phyloP scores from a whole-genome alignment of 2,329 filamentous ascomycete species.

The Neonectria ditissima region DNA sequence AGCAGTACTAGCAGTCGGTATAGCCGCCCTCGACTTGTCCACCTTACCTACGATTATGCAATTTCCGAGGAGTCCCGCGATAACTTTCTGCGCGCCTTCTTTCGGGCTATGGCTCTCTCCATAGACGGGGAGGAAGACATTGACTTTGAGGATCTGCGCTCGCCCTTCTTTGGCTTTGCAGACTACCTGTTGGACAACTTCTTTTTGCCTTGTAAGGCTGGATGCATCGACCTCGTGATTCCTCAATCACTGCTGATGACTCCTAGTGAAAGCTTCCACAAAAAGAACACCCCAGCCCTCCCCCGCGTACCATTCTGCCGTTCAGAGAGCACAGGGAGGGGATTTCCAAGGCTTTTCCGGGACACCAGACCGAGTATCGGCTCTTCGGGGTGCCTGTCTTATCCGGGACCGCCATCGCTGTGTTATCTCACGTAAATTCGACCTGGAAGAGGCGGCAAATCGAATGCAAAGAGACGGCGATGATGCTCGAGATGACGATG shows the following conservation, averaged over 20 bases:
- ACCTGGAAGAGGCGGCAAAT: conserved; percentile 8
- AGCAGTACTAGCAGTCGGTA: conserved; percentile 1
- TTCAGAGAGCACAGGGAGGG: conserved; percentile 12
- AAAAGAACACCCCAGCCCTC: conserved; percentile 26
- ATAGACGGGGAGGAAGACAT: conserved; percentile 5
- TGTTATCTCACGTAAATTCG: conserved; percentile 26
- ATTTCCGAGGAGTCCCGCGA: background rate
- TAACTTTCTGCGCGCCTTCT: conserved; percentile 11
- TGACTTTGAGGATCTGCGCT: background rate
- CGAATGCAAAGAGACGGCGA: too few relatives aligned
- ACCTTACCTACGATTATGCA: conserved; percentile 9
- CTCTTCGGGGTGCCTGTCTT: conserved; percentile 21
- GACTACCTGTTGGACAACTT: conserved; percentile 12
- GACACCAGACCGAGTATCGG: conserved; percentile 20
- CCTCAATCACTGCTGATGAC: conserved; percentile 1
- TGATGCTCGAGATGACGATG: too few relatives aligned
- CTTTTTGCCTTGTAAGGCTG: conserved; percentile 7
- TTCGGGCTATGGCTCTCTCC: background rate
- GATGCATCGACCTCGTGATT: conserved; percentile 6
- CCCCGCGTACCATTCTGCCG: conserved; percentile 20
- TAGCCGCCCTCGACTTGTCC: conserved; percentile 1
- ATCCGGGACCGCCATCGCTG: conserved; percentile 27
- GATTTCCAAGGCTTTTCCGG: conserved; percentile 20
- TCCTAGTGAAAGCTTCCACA: conserved; percentile 24
- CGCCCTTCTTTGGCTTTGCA: conserved; percentile 7